Base-by-base conservation (phyloP, 1,139 yeast species). In the Hanseniaspora uvarum region DNA sequence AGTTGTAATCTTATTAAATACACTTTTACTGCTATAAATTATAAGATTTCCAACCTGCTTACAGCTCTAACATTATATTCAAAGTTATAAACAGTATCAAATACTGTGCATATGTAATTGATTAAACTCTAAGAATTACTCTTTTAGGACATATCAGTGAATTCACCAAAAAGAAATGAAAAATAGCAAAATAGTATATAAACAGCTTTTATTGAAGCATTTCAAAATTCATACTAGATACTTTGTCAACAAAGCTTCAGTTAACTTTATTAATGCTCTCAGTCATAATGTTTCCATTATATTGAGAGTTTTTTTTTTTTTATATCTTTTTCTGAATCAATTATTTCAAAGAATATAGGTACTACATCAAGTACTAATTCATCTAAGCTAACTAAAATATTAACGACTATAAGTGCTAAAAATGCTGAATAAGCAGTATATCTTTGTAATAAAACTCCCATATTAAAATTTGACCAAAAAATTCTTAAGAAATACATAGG, bases 111-210 rank as follows among this genome's bases (percentile, higher is more conserved):
- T 30, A 23, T 43, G 16, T 24, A 34, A 21, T 46, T 46, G 21
- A 34, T 33, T 36, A 26, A 46, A 46, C 12, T 7, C 10, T 46
- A 23, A 21, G 31, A 26, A 47, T 49, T 41, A 16, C 53, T 37
- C 2, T 19, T 49, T 49, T 19, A 0, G 53, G 46, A 49, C 28
- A 49, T n/a, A 36, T 49, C 47, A 49, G 53, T 40, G 44, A 1
- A 12, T 5, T 34, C 37, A 34, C 37, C 19, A n/a, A n/a, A 16
- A 16, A 34, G 16, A 31, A 5, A 28, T 28, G n/a, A n/a, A n/a
- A n/a, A 26, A 5, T 26, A 5, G 28, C 28, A 26, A n/a, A n/a
- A n/a, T n/a, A n/a, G n/a, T 26, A 26, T 26, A 26, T 26, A 11
- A 5, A 19, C 4, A 11, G 1, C 8, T 39, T 24, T 23, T 4